Evolutionary conservation across 1,139 yeast species (phyloP).

Genomic region (Yamadazyma sp.): DNA sequence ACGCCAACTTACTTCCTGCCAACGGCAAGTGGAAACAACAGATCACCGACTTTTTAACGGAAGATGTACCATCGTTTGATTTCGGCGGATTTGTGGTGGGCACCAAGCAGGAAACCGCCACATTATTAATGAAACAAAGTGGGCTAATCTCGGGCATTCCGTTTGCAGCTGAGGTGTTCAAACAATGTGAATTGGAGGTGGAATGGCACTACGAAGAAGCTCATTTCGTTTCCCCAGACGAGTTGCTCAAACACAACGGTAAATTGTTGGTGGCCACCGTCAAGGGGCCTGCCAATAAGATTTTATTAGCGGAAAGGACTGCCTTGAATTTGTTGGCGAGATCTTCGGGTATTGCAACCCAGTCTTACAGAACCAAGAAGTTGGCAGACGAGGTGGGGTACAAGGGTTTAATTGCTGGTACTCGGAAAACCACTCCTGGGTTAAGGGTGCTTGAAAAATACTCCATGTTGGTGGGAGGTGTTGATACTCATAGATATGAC

Average conservation of each 20-base stretch:
- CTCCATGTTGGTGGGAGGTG: slow-evolving; percentile 94
- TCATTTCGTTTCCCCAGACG: slow-evolving; percentile 41
- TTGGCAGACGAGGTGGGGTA: slow-evolving; percentile 74
- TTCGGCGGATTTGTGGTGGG: slow-evolving; percentile 97
- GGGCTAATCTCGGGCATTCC: slow-evolving; percentile 91
- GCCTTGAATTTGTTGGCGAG: slow-evolving; percentile 81
- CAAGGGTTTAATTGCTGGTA: slow-evolving; percentile 89
- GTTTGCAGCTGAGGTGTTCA: slow-evolving; percentile 82
- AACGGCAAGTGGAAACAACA: slow-evolving; percentile 79
- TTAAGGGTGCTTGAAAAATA: slow-evolving; percentile 84
- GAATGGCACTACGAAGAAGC: slow-evolving; percentile 81
- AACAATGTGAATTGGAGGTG: slow-evolving; percentile 68
- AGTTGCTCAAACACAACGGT: slow-evolving; percentile 42
- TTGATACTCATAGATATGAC: slow-evolving; percentile 90
- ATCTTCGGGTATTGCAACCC: slow-evolving; percentile 88
- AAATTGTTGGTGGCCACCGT: slow-evolving; percentile 77
- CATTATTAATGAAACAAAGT: slow-evolving; percentile 73
- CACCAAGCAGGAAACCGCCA: slow-evolving; percentile 64
- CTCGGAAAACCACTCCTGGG: slow-evolving; percentile 97
- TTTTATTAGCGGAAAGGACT: slow-evolving; percentile 82
- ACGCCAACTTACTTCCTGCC: slow-evolving; percentile 64
- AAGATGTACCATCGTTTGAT: slow-evolving; percentile 92
- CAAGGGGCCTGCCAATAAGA: slow-evolving; percentile 75
- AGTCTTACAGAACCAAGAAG: slow-evolving; percentile 55
- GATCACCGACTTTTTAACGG: slow-evolving; percentile 72